Evolutionary conservation across 2,329 filamentous ascomycete species (phyloP).

Genomic region (Pestalotiopsis sp.): DNA sequence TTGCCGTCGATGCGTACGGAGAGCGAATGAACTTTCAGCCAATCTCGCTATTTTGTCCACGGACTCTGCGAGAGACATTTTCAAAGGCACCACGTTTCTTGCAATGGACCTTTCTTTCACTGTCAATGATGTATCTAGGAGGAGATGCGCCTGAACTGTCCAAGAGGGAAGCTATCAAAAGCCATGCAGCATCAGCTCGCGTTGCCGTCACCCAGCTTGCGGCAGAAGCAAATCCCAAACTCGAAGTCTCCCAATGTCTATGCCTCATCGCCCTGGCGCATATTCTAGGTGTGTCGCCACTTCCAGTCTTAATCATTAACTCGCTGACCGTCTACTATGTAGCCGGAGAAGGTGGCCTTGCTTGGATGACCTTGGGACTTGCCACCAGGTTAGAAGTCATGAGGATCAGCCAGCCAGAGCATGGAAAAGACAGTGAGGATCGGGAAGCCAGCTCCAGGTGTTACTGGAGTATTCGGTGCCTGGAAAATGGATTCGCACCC

Average conservation of each 20-base stretch:
- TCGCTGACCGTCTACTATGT: not conserved
- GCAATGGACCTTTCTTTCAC: slow-evolving; percentile 1
- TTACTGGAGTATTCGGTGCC: not conserved
- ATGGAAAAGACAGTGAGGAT: not conserved
- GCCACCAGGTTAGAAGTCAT: not conserved
- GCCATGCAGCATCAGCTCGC: not conserved
- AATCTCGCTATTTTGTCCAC: not conserved
- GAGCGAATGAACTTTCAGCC: slow-evolving; percentile 2
- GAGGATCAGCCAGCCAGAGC: not conserved
- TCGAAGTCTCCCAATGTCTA: not conserved
- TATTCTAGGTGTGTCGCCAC: not conserved
- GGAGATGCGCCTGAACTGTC: not conserved
- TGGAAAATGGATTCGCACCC: not conserved
- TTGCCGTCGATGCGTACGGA: not conserved
- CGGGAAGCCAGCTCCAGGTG: not conserved
- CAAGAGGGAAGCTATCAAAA: not conserved
- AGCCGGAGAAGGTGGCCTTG: not conserved
- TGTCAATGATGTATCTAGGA: not conserved
- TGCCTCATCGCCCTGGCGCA: not conserved
- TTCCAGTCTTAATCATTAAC: not conserved
- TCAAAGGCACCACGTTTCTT: not conserved
- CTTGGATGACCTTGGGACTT: slow-evolving; percentile 1
- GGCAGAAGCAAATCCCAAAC: not conserved
- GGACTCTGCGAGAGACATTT: not conserved
- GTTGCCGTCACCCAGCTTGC: not conserved